Conservation (phyloP, 2,329 filamentous ascomycete genomes). For the Sphaerostilbella broomeana region DNA sequence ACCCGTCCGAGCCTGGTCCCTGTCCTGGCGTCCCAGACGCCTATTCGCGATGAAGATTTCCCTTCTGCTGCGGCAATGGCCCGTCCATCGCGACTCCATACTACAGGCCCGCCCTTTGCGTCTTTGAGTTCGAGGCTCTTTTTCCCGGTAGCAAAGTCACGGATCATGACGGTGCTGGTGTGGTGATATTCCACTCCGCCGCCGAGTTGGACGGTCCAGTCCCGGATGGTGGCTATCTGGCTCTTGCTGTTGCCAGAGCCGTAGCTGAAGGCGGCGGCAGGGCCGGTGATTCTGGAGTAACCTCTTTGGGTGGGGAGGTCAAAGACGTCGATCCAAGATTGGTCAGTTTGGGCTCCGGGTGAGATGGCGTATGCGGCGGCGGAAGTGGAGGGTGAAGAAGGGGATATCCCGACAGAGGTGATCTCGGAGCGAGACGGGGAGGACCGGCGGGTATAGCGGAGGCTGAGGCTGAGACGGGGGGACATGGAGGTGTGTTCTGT, state of each 20-base stretch:
- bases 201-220: slow-evolving; percentile 25
- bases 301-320: slow-evolving; percentile 21
- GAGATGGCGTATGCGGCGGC: slow-evolving; percentile 26
- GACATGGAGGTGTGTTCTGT: background rate
- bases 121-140: slow-evolving; percentile 26
- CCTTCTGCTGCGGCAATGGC: slow-evolving; percentile 27
- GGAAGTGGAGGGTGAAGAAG: slow-evolving; percentile 19
- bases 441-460: slow-evolving; percentile 24
- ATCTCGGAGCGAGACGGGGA: slow-evolving; percentile 27
- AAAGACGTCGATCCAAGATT: slow-evolving; percentile 33
- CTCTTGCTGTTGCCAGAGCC: slow-evolving; percentile 8
- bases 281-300: slow-evolving; percentile 27
- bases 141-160: slow-evolving; percentile 27
- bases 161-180: slow-evolving; percentile 25
- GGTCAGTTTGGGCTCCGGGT: slow-evolving; percentile 22
- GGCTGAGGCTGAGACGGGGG: slow-evolving; percentile 19
- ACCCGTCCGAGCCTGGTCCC: slow-evolving; percentile 26
- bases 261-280: slow-evolving; percentile 24
- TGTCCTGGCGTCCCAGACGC: slow-evolving; percentile 28
- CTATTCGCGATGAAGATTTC: slow-evolving; percentile 19
- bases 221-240: slow-evolving; percentile 25
- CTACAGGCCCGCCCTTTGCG: slow-evolving; percentile 23
- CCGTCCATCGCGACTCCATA: slow-evolving; percentile 28
- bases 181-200: slow-evolving; percentile 27
- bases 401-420: slow-evolving; percentile 26